Evolutionary conservation across 768 basidiomycete genomes (phyloP).

Genomic region (Trametes coccinea): DNA sequence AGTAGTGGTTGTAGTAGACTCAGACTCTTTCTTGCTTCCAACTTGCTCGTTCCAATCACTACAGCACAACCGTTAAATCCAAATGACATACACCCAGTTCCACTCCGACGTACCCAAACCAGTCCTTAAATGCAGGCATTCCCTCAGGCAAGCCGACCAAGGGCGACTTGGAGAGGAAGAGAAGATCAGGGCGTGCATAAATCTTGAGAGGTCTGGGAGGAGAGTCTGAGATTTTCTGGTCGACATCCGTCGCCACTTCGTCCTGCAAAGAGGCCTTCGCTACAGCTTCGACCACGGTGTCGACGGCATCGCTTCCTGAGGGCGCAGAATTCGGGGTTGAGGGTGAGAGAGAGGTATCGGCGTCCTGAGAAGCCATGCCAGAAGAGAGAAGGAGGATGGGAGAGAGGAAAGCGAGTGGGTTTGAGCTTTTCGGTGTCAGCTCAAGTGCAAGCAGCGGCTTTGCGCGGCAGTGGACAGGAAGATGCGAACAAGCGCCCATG

Average conservation of each 20-base stretch:
- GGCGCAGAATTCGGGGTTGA: not conserved
- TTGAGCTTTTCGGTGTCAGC: slow-evolving; percentile 21
- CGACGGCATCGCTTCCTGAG: slow-evolving; percentile 20
- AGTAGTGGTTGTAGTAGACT: slow-evolving; percentile 50
- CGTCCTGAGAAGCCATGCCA: slow-evolving; percentile 19
- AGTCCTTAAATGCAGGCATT: slow-evolving; percentile 83
- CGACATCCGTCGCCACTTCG: slow-evolving; percentile 25
- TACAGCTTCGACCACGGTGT: slow-evolving; percentile 34
- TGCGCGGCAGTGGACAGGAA: slow-evolving; percentile 4
- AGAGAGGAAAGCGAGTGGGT: slow-evolving; percentile 10
- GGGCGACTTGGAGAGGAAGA: slow-evolving; percentile 71
- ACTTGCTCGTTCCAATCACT: slow-evolving; percentile 62
- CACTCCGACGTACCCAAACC: slow-evolving; percentile 74
- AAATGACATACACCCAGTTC: not conserved
- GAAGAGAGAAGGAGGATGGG: not conserved
- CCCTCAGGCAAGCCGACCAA: slow-evolving; percentile 66
- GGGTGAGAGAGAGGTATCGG: slow-evolving; percentile 4
- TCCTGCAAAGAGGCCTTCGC: slow-evolving; percentile 36
- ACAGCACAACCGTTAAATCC: slow-evolving; percentile 20
- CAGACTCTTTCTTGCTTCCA: slow-evolving; percentile 68
- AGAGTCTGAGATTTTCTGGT: slow-evolving; percentile 34
- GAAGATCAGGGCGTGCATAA: slow-evolving; percentile 71
- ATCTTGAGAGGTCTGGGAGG: slow-evolving; percentile 52
- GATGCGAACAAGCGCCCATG: slow-evolving; percentile 8
- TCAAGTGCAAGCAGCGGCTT: slow-evolving; percentile 1